These are phyloP conservation scores for Monosporascus sp. DNA, from an alignment of 2,329 filamentous ascomycete species.

Conservation along the genomic window DNA sequence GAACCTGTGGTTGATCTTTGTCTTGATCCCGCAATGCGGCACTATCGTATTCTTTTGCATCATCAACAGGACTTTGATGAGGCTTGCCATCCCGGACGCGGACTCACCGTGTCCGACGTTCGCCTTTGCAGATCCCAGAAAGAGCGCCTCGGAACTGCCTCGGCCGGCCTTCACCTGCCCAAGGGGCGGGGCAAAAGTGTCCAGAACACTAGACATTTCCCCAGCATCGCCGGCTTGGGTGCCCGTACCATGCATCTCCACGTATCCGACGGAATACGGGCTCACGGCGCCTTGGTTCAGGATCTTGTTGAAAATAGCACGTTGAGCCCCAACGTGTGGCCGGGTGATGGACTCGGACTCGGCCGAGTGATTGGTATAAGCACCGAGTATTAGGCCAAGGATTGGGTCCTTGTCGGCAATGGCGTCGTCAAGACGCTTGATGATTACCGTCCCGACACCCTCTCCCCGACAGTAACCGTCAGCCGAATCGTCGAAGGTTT, in stretches of 20 bases:
- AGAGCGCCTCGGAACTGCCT: too few species aligned
- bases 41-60: too few species aligned
- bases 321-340: conserved; percentile 60
- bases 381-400: conserved; percentile 54
- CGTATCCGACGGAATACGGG: conserved; percentile 48
- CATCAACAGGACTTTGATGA: too few species aligned
- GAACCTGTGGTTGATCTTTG: too few species aligned
- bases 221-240: conserved; percentile 65
- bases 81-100: too few species aligned
- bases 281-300: conserved; percentile 54
- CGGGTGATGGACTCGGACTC: conserved; percentile 67
- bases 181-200: conserved; percentile 48
- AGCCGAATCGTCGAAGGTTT: conserved; percentile 37
- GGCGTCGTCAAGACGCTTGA: conserved; percentile 17
- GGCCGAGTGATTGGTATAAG: conserved; percentile 66
- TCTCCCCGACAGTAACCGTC: conserved; percentile 36
- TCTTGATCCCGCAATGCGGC: too few species aligned
- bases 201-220: conserved; percentile 59
- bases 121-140: too few species aligned
- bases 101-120: too few species aligned
- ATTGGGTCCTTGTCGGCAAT: conserved; percentile 23
- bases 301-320: conserved; percentile 53
- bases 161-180: too few species aligned
- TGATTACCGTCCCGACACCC: conserved; percentile 11
- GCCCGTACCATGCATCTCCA: conserved; percentile 67